phyloP scores from a whole-genome alignment of 139 green algal genomes.

The Auxenochlorella pyrenoidosa region DNA sequence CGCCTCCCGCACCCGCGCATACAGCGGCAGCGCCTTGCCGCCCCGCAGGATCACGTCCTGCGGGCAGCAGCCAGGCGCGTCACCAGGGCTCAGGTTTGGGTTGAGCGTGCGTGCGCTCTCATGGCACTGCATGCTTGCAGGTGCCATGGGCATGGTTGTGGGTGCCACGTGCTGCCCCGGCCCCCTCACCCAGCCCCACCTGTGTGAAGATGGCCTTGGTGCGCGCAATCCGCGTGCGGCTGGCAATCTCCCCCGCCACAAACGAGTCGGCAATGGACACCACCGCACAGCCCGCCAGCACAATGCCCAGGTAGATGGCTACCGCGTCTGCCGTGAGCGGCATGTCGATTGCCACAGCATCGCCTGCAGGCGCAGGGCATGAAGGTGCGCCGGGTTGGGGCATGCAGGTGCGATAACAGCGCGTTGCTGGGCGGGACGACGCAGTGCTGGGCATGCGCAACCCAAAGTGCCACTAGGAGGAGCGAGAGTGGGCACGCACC shows the following conservation, averaged over 20 bases:
- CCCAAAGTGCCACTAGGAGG: not conserved
- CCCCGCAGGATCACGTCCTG: constrained; percentile 84
- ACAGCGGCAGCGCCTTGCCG: constrained; percentile 81
- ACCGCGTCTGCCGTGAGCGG: constrained; percentile 80
- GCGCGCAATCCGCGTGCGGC: constrained; percentile 72
- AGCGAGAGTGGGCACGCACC: constrained; percentile 32
- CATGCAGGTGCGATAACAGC: not conserved
- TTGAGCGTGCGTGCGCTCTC: too few relatives aligned
- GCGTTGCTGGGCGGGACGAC: too few relatives aligned
- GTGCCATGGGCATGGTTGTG: too few relatives aligned
- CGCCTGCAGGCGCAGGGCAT: constrained; percentile 56
- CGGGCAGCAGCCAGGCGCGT: not conserved
- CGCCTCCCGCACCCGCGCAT: constrained; percentile 64
- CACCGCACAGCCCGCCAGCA: constrained; percentile 81
- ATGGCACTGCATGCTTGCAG: too few relatives aligned
- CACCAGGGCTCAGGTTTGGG: not conserved
- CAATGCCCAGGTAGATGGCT: constrained; percentile 82
- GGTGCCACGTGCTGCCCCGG: not conserved
- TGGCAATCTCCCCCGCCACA: constrained; percentile 72
- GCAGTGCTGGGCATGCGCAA: too few relatives aligned
- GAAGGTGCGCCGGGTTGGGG: not conserved
- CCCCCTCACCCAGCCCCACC: constrained; percentile 36
- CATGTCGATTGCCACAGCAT: constrained; percentile 83
- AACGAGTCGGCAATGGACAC: constrained; percentile 95
- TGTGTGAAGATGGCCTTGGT: constrained; percentile 87